phyloP scores from a whole-genome alignment of 2,329 filamentous ascomycete genomes.

The Aschersonia sp. region DNA sequence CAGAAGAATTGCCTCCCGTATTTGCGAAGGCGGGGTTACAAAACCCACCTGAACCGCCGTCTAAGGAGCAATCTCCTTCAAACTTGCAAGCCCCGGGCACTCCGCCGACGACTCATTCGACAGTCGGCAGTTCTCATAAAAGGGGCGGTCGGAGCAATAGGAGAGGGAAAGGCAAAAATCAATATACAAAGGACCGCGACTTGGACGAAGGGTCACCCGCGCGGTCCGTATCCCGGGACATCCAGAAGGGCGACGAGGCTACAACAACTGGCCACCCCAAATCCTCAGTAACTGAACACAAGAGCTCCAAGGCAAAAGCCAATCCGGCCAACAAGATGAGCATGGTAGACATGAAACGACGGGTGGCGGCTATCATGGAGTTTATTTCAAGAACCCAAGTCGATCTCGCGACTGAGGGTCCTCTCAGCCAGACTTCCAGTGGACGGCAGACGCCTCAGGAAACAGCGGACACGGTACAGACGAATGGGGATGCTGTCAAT shows the following conservation, averaged over 20 bases:
- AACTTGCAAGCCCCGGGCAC: slow-evolving; percentile 19
- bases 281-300: slow-evolving; percentile 28
- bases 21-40: slow-evolving; percentile 19
- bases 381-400: slow-evolving; percentile 84
- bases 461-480: slow-evolving; percentile 19
- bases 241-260: slow-evolving; percentile 22
- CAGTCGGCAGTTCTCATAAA: slow-evolving; percentile 37
- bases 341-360: slow-evolving; percentile 77
- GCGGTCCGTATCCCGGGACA: slow-evolving; percentile 38
- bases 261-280: slow-evolving; percentile 19
- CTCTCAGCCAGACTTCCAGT: slow-evolving; percentile 22
- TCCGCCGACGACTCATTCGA: slow-evolving; percentile 29
- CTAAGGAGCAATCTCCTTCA: slow-evolving; percentile 13
- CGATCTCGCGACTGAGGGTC: slow-evolving; percentile 59
- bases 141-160: slow-evolving; percentile 46
- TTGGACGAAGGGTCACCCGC: slow-evolving; percentile 40
- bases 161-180: slow-evolving; percentile 61
- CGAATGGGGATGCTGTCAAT: slow-evolving; percentile 18
- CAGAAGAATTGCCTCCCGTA: slow-evolving; percentile 47
- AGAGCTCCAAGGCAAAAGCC: slow-evolving; percentile 35
- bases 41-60: slow-evolving; percentile 16
- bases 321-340: slow-evolving; percentile 53
- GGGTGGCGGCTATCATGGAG: slow-evolving; percentile 71
- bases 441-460: slow-evolving; percentile 19
- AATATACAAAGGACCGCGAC: slow-evolving; percentile 68